phyloP scores from a whole-genome alignment of 805 yeast genomes.

The Yarrowia divulgata region DNA sequence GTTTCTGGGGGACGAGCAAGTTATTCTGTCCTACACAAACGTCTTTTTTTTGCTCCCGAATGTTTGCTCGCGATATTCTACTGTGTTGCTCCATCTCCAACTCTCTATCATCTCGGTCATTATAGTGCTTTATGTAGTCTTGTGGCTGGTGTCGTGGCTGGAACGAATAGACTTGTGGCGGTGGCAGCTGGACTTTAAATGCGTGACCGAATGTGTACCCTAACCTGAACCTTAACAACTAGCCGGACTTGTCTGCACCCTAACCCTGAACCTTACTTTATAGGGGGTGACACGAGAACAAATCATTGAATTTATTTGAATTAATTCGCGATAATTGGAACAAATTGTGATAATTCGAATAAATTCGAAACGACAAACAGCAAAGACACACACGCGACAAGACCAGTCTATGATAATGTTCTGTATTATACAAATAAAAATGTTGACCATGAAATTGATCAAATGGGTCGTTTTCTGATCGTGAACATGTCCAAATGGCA shows the following conservation, averaged over 20 bases:
- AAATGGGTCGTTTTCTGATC: no score
- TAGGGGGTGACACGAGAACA: no score
- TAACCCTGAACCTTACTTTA: neutral
- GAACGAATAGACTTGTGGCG: constrained; percentile 8
- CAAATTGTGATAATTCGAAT: neutral
- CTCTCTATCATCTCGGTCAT: neutral
- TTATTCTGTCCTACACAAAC: neutral
- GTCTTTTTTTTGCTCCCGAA: neutral
- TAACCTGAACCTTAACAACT: no score
- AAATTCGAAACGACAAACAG: no score
- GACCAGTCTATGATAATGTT: no score
- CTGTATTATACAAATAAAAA: constrained; percentile 1
- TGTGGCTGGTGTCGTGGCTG: constrained; percentile 34
- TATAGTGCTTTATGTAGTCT: neutral
- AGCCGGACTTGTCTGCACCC: neutral
- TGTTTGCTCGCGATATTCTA: neutral
- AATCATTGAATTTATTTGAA: no score
- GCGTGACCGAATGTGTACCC: neutral
- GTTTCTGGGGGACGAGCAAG: constrained; percentile 8
- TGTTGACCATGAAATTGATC: neutral
- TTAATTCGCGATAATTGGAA: neutral
- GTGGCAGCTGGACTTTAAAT: neutral
- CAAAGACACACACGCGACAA: no score
- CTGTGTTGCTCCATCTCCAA: neutral
- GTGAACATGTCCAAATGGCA: no score